Base-by-base conservation (phyloP, 2,329 filamentous ascomycete genomes). In the Amphichorda felina region DNA sequence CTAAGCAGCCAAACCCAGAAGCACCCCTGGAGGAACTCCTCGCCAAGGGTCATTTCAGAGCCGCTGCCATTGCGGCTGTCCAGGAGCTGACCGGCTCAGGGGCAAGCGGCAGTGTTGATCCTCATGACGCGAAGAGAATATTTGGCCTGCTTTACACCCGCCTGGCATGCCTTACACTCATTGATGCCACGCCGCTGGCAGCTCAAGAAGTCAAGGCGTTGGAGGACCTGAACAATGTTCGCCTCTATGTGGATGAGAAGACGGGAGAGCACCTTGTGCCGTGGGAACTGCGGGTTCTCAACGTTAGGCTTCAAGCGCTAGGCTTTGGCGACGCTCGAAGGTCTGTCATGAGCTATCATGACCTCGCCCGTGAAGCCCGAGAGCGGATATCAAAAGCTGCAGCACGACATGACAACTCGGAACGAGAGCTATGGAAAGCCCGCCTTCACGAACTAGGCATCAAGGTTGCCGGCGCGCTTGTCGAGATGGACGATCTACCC, bases 321-420 rank as follows among this genome's bases (percentile, higher is more conserved):
- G 86, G 85, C 1, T 93, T 91, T 43, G 80, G 80, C 4, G 91
- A 98, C 56, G 75, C 79, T 34, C 71, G 89, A 4, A 72, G 88
- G 41, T 82, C 84, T 4, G 79, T 98, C 38, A 89, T 91, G 68
- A 83, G 82, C 30, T 85, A 94, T 53, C 94, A 94, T 52, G 87
- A 94, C 42, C 69, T 96, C 2, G 87, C 80, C 0, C 61, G 82
- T 8, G 86, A 94, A 55, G 85, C 84, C 2, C 68, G 87, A 14
- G 61, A 64, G 2, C 68, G 71, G 38, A 63, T 84, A 5, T 57
- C 62, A 14, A 64, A 60, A 22, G 67, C 73, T 0, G 51, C 47
- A 5, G 49, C 45, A 9, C 48, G 44, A 22, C 62, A 65, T 27
- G 67, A 71, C 8, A 64, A 70, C 34, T 66, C 75, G 1, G 72